Evolutionary conservation across 345 rosid genomes (phyloP).

Genomic region (Trapa bicornis): DNA sequence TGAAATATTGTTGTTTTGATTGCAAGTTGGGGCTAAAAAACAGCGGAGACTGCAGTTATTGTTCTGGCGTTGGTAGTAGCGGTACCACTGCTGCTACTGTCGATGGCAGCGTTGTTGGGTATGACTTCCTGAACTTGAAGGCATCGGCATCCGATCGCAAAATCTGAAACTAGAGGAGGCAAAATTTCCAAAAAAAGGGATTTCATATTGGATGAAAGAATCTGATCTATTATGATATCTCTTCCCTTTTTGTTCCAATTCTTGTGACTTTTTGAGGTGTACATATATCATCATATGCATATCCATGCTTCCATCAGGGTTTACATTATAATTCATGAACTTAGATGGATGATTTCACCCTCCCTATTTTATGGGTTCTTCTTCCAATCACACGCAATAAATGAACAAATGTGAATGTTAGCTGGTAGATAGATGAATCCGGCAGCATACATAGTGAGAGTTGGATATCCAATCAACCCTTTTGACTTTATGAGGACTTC

Average conservation of each 20-base stretch:
- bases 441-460: too few relatives aligned
- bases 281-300: background rate
- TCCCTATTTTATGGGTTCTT: too few relatives aligned
- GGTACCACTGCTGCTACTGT: background rate
- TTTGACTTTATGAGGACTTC: too few relatives aligned
- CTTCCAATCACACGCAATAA: too few relatives aligned
- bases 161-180: background rate
- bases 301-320: background rate
- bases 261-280: background rate
- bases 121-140: constrained; percentile 81
- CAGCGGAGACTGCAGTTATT: constrained; percentile 45
- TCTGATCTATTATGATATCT: background rate
- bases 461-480: too few relatives aligned
- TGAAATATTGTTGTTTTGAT: constrained; percentile 18
- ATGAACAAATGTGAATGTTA: too few relatives aligned
- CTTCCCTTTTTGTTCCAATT: background rate
- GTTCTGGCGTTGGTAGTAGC: constrained; percentile 1
- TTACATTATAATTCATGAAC: background rate
- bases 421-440: too few relatives aligned
- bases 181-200: background rate
- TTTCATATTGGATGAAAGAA: background rate
- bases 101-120: constrained; percentile 23
- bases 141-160: constrained; percentile 12
- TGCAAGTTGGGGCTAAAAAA: constrained; percentile 49
- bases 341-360: background rate